Evolutionary conservation across 192 early-diverging fungal genomes (phyloP).

Genomic region (Rhizoclosmatium sp.): DNA sequence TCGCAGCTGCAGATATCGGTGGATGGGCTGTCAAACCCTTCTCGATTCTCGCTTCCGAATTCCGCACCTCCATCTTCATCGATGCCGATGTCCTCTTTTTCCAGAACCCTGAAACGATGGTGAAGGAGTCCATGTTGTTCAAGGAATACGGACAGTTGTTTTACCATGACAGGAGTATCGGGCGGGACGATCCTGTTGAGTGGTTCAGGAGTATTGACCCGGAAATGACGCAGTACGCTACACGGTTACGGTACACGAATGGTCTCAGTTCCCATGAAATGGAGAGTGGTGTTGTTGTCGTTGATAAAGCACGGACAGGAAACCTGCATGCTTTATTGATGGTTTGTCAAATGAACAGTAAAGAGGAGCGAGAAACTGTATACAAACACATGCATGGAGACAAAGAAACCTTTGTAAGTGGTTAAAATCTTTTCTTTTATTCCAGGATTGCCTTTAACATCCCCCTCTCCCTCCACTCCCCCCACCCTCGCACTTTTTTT

Average conservation of each 20-base stretch:
- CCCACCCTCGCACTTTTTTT: neutral
- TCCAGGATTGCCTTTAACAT: neutral
- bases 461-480: neutral
- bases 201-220: conserved; percentile 58
- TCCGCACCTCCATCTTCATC: conserved; percentile 70
- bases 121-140: conserved; percentile 47
- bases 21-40: conserved; percentile 61
- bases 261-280: conserved; percentile 60
- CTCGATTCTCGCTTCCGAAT: conserved; percentile 67
- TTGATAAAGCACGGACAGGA: conserved; percentile 61
- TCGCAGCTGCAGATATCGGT: conserved; percentile 7
- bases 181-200: conserved; percentile 36
- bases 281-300: conserved; percentile 73
- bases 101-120: conserved; percentile 64
- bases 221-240: conserved; percentile 2
- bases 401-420: conserved; percentile 23
- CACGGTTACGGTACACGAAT: conserved; percentile 47
- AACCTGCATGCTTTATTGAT: conserved; percentile 61
- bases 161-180: conserved; percentile 62
- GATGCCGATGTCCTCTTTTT: conserved; percentile 77
- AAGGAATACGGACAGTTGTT: conserved; percentile 62
- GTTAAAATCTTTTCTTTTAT: neutral
- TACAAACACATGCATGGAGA: conserved; percentile 40
- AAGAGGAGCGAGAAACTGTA: conserved; percentile 28
- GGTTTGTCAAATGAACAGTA: conserved; percentile 62